Conservation (phyloP, 1,284 basidiomycete genomes). For the Moesziomyces parantarcticus region DNA sequence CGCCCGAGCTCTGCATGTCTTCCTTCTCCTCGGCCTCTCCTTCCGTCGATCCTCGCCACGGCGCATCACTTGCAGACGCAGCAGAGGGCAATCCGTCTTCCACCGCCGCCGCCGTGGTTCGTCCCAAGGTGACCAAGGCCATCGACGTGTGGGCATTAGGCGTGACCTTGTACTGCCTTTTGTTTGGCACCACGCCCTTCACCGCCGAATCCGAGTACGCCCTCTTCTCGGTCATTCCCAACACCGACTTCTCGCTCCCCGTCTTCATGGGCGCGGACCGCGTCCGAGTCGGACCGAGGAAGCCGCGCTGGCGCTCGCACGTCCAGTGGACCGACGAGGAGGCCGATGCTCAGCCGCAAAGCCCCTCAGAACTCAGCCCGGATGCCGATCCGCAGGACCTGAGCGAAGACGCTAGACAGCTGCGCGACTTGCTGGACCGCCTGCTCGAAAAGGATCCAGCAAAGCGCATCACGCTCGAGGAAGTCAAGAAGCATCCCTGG, state of each 20-base stretch:
- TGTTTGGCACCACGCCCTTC: slow-evolving; percentile 86
- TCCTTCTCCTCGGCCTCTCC: slow-evolving; percentile 54
- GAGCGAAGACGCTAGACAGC: slow-evolving; percentile 51
- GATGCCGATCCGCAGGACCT: slow-evolving; percentile 26
- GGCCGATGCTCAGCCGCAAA: slow-evolving; percentile 38
- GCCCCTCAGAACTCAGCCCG: slow-evolving; percentile 34
- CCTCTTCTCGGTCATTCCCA: slow-evolving; percentile 85
- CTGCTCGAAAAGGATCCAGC: slow-evolving; percentile 85
- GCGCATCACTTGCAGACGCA: slow-evolving; percentile 5
- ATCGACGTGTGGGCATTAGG: slow-evolving; percentile 99
- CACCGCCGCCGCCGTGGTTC: not conserved
- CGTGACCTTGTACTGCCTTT: slow-evolving; percentile 93
- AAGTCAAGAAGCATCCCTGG: slow-evolving; percentile 86
- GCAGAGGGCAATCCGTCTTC: slow-evolving; percentile 3
- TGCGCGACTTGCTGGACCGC: slow-evolving; percentile 78
- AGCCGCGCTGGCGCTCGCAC: slow-evolving; percentile 50
- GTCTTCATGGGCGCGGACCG: slow-evolving; percentile 80
- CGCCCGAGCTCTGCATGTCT: slow-evolving; percentile 84
- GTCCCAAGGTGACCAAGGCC: slow-evolving; percentile 79
- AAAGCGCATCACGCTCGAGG: slow-evolving; percentile 82
- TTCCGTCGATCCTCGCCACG: slow-evolving; percentile 29
- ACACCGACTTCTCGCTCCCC: slow-evolving; percentile 79
- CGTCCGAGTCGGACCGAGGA: slow-evolving; percentile 66
- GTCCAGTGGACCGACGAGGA: slow-evolving; percentile 57
- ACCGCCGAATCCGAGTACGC: slow-evolving; percentile 77